Evolutionary conservation across 2,329 filamentous ascomycete species (phyloP).

Genomic region (Didymella exigua): DNA sequence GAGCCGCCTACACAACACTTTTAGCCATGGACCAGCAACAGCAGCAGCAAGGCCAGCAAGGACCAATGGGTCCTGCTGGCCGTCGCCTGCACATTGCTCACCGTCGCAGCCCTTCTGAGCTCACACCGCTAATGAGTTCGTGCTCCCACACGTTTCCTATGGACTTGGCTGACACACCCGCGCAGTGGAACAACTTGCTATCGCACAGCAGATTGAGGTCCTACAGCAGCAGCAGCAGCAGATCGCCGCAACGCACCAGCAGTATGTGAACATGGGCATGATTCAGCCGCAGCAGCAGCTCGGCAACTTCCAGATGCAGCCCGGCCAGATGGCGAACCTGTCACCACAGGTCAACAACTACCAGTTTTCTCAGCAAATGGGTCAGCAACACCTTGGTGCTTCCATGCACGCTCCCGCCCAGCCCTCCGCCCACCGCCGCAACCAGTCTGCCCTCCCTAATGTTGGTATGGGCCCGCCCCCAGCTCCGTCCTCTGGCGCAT

Average conservation of each 20-base stretch:
- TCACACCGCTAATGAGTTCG: conserved; percentile 97
- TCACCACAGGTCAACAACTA: conserved; percentile 78
- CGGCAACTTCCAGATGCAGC: conserved; percentile 62
- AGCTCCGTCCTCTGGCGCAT: conserved; percentile 85
- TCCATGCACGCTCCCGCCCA: conserved; percentile 78
- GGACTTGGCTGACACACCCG: conserved; percentile 29
- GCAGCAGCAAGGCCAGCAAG: conserved; percentile 60
- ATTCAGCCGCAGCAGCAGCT: conserved; percentile 84
- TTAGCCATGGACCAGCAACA: conserved; percentile 55
- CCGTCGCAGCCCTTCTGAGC: conserved; percentile 93
- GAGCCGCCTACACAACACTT: conserved; percentile 30
- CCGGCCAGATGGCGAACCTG: conserved; percentile 74
- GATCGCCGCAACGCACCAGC: conserved; percentile 93
- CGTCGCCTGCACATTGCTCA: conserved; percentile 97
- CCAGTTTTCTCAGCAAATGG: conserved; percentile 77
- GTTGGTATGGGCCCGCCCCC: conserved; percentile 91
- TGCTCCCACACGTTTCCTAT: conserved; percentile 43
- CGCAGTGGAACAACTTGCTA: conserved; percentile 93
- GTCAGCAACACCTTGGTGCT: conserved; percentile 67
- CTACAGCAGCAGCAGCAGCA: conserved; percentile 98
- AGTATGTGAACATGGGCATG: conserved; percentile 98
- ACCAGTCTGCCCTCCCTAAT: conserved; percentile 94
- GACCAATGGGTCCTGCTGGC: conserved; percentile 71
- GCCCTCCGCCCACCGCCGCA: conserved; percentile 88
- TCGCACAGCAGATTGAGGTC: conserved; percentile 97